phyloP scores from a whole-genome alignment of 305 asterid genomes.

The Fraxinus platypoda region DNA sequence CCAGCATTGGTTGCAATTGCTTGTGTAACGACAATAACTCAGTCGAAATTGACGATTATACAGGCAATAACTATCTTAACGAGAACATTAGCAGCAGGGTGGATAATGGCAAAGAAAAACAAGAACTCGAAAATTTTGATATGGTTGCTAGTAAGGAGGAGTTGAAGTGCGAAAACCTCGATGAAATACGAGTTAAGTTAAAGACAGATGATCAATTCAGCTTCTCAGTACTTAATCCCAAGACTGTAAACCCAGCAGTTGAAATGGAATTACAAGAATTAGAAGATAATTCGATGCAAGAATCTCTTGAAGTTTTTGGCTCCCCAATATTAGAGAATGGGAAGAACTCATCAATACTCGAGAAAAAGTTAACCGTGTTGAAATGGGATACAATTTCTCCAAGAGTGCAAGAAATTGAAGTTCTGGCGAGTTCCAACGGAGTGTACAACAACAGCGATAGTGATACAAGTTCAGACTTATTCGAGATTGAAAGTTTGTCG shows the following conservation, averaged over 20 bases:
- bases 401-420: slow-evolving; percentile 33
- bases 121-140: slow-evolving; percentile 14
- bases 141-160: slow-evolving; percentile 19
- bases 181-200: slow-evolving; percentile 28
- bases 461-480: slow-evolving; percentile 83
- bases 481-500: slow-evolving; percentile 83
- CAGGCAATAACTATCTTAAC: slow-evolving; percentile 16
- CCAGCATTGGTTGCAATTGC: slow-evolving; percentile 61
- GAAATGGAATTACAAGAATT: slow-evolving; percentile 16
- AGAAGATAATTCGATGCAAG: slow-evolving; percentile 23
- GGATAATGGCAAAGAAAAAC: slow-evolving; percentile 24
- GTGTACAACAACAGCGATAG: slow-evolving; percentile 49
- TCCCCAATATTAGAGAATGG: slow-evolving; percentile 35
- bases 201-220: slow-evolving; percentile 28
- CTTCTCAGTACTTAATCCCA: slow-evolving; percentile 36
- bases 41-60: slow-evolving; percentile 36
- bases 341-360: slow-evolving; percentile 30
- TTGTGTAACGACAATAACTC: slow-evolving; percentile 55
- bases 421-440: slow-evolving; percentile 41
- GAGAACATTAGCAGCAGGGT: slow-evolving; percentile 10
- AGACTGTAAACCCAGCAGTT: slow-evolving; percentile 21
- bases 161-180: slow-evolving; percentile 21
- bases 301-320: slow-evolving; percentile 43
- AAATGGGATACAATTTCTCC: slow-evolving; percentile 58
- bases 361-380: slow-evolving; percentile 32